These are phyloP conservation scores for Aspergillus piperis DNA, from an alignment of 2,329 filamentous ascomycete genomes.

Conservation along the genomic window DNA sequence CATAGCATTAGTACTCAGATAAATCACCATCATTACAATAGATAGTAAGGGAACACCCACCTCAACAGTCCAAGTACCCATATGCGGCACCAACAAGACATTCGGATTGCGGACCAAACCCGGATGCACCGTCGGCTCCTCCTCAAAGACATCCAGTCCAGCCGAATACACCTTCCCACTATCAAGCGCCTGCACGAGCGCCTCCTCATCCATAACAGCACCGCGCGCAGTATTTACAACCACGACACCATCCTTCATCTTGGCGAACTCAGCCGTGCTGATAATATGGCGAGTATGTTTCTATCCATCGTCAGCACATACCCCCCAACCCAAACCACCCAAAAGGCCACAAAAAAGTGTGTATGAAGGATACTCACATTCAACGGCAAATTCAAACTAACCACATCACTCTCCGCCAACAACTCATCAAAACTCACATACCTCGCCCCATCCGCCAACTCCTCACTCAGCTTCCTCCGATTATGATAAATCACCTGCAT, in stretches of 20 bases:
- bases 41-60: constrained; percentile 25
- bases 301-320: constrained; percentile 32
- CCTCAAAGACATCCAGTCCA: constrained; percentile 80
- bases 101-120: constrained; percentile 69
- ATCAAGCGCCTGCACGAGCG: constrained; percentile 72
- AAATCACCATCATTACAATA: not conserved
- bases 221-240: constrained; percentile 83
- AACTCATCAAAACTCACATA: constrained; percentile 71
- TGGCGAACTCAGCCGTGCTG: constrained; percentile 66
- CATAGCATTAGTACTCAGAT: not conserved
- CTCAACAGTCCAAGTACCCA: constrained; percentile 81
- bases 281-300: constrained; percentile 74
- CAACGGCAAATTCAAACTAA: constrained; percentile 78
- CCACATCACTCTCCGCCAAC: constrained; percentile 68
- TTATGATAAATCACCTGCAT: constrained; percentile 78
- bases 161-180: constrained; percentile 68
- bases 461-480: constrained; percentile 60
- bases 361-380: constrained; percentile 60
- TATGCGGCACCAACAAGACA: constrained; percentile 77
- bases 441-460: constrained; percentile 45
- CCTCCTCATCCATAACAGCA: constrained; percentile 78
- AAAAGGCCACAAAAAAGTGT: too few species aligned
- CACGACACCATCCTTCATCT: constrained; percentile 76
- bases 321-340: not conserved
- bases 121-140: constrained; percentile 75